Evolutionary conservation across 2,329 filamentous ascomycete species (phyloP), one percentile per base, ranked within the genome.

Genomic region (Exophiala alcalophila): DNA sequence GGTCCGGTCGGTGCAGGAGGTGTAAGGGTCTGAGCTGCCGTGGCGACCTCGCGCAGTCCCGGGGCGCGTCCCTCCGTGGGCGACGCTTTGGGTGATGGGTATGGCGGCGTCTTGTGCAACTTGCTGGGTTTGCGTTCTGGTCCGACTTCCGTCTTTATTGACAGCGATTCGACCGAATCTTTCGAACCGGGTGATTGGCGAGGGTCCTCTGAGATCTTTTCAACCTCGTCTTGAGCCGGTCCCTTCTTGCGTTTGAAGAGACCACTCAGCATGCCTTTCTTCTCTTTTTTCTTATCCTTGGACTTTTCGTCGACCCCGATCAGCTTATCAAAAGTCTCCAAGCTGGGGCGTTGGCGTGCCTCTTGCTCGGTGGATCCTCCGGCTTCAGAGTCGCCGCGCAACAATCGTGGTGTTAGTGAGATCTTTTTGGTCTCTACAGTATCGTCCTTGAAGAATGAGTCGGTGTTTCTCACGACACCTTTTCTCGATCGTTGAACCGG

Each of bases 391-490:
- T 96, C 90, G 54, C 97, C 91, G 28, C 91, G 82, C 27, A 97
- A 71, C 39, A 98, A 69, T 56, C 94, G 94, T 1, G 92, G 92
- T 3, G 92, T 98, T 30, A 98, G 77, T 0, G 90, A 94, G 55
- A 98, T 97, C 70, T 97, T 97, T 65, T 94, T 89, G 2, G 92
- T 96, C 65, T 97, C 92, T 25, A 88, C 84, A 21, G 80, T 88
- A 59, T 98, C 91, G 59, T 97, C 92, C 65, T 89, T 94, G 73
- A 96, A 96, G 72, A 97, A 96, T 1, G 91, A 95, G 65, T 97
- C 91, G 4, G 88, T 91, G 61, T 94, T 94, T 52, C 91, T 80
- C 30, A 95, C 77, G 15, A 86, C 91, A 28, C 89, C 89, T 56
- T 94, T 94, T 52, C 84, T 80, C 24, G 87, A 89, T 60, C 83